phyloP scores from a whole-genome alignment of 2,329 filamentous ascomycete species.

The Elsinoe ampelina region DNA sequence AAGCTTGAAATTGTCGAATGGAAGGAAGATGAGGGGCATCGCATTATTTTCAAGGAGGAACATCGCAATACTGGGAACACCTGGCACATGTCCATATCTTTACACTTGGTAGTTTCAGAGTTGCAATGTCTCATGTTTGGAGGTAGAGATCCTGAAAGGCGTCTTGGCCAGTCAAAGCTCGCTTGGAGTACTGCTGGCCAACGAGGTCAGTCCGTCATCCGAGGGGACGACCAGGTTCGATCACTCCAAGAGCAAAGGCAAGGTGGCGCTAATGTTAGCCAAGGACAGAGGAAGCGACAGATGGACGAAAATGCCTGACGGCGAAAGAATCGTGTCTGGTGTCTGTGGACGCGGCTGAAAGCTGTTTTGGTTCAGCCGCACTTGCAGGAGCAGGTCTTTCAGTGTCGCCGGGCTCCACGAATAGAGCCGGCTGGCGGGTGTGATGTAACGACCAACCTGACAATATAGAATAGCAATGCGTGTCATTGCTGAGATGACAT shows the following conservation, averaged over 20 bases:
- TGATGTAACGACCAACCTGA: neutral
- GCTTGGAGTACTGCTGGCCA: neutral
- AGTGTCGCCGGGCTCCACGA: neutral
- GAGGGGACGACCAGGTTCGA: neutral
- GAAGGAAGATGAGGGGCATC: neutral
- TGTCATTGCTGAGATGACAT: too few species aligned
- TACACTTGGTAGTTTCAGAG: constrained; percentile 6
- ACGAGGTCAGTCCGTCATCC: neutral
- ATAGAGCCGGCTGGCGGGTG: neutral
- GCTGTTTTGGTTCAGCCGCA: neutral
- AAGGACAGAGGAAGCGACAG: neutral
- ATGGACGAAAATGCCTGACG: neutral
- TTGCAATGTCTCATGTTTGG: neutral
- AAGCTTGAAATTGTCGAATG: neutral
- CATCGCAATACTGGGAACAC: neutral
- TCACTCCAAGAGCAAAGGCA: neutral
- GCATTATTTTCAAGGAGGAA: constrained; percentile 10
- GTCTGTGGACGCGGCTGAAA: too few species aligned
- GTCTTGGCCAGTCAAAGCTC: neutral
- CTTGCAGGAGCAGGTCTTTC: neutral
- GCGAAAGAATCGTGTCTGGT: too few species aligned
- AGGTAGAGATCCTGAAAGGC: neutral
- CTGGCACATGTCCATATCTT: neutral
- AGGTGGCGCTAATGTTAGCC: neutral
- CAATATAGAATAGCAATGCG: neutral